A percentile compares a stretch with the other conserved stretches of the same genome.
Conservation (phyloP, 2,329 filamentous ascomycete species). For the Hypomyces perniciosus region DNA sequence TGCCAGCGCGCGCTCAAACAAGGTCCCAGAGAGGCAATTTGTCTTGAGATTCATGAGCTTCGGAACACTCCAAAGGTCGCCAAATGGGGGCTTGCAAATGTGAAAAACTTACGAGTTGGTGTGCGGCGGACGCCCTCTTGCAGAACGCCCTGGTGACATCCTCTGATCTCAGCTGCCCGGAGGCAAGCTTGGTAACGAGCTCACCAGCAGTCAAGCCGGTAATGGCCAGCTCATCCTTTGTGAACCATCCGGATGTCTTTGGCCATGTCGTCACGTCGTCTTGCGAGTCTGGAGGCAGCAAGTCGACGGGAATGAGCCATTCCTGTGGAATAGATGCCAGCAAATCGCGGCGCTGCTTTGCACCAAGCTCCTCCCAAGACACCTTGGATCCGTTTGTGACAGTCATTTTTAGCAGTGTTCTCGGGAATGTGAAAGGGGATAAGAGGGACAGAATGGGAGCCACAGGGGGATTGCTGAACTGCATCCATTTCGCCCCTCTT, state of each 20-base stretch:
- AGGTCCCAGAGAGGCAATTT: conserved; percentile 48
- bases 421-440: background rate
- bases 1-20: conserved; percentile 46
- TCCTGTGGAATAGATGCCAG: conserved; percentile 48
- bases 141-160: conserved; percentile 45
- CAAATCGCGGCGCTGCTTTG: conserved; percentile 38
- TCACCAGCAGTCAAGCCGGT: conserved; percentile 38
- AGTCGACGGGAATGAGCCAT: conserved; percentile 48
- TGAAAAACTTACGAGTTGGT: conserved; percentile 45
- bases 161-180: conserved; percentile 32
- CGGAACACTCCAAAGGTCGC: background rate
- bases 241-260: conserved; percentile 53
- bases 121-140: conserved; percentile 48
- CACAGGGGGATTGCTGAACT: no score
- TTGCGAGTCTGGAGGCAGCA: conserved; percentile 48
- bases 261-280: conserved; percentile 53
- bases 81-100: conserved; percentile 15
- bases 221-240: conserved; percentile 38
- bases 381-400: background rate
- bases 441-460: background rate
- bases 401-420: background rate
- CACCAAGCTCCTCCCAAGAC: conserved; percentile 36
- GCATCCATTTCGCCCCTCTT: no score
- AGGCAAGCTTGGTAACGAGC: conserved; percentile 33
- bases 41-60: conserved; percentile 25